Percentiles rank a stretch among this genome's conserved stretches.
These are phyloP conservation scores for Paraglomus occultum DNA, from an alignment of 192 early-diverging fungal species.

Conservation along the genomic window DNA sequence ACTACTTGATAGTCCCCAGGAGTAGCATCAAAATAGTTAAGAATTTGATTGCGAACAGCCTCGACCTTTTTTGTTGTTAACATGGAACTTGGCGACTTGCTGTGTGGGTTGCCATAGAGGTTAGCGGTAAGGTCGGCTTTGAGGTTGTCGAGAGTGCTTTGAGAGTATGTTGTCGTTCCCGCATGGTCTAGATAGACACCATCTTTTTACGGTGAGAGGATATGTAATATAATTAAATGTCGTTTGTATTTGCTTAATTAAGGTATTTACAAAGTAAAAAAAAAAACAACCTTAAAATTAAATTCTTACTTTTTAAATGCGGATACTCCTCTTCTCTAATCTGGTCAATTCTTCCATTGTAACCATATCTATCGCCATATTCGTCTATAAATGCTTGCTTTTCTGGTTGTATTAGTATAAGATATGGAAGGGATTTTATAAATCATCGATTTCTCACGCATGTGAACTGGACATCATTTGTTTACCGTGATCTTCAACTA, in stretches of 20 bases:
- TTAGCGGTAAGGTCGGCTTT: constrained; percentile 44
- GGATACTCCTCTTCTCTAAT: constrained; percentile 25
- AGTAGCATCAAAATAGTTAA: constrained; percentile 56
- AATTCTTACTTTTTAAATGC: constrained; percentile 15
- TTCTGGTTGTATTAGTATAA: background rate
- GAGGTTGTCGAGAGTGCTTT: constrained; percentile 42
- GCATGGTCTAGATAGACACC: constrained; percentile 63
- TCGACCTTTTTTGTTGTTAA: constrained; percentile 52
- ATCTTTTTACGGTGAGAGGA: constrained; percentile 14
- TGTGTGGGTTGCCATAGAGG: constrained; percentile 68
- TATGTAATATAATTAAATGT: too few relatives aligned
- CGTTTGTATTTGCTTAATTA: too few relatives aligned
- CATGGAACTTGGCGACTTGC: constrained; percentile 52
- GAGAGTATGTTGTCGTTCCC: constrained; percentile 56
- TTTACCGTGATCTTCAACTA: too few relatives aligned
- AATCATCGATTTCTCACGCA: too few relatives aligned
- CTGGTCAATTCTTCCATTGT: constrained; percentile 25
- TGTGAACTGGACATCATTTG: too few relatives aligned
- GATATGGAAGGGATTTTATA: too few relatives aligned
- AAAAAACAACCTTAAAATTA: background rate
- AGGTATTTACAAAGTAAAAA: too few relatives aligned
- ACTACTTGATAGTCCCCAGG: constrained; percentile 63
- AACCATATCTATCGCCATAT: constrained; percentile 17
- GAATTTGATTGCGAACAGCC: constrained; percentile 52
- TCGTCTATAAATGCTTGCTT: constrained; percentile 24